Evolutionary conservation across 2,329 filamentous ascomycete species (phyloP), one percentile per base, ranked within the genome.

Genomic region (Talaromyces sp.): DNA sequence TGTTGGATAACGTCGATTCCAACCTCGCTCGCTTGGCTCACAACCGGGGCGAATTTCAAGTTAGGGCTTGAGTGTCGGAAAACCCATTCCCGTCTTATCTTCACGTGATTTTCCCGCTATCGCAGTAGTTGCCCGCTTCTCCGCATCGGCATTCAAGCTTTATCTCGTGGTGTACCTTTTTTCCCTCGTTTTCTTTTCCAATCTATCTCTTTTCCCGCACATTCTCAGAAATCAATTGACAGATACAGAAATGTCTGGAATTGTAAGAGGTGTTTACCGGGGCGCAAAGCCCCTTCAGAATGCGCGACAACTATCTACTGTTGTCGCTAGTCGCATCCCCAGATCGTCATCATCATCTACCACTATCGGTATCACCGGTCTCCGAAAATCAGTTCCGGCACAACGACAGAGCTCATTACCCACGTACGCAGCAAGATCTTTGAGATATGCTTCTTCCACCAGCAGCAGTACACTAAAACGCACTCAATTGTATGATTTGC

Each of bases 401-500:
- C 55, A 40, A 19, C 56, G 43, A 25, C 36, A 36, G 4, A 52
- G 1, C n/a, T n/a, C 37, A 31, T 13, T 19, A 36, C 25, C 28
- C 64, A 66, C 64, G 65, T 65, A 61, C 62, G 58, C 55, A 56
- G 54, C 58, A 56, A 60, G 53, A 15, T 25, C 60, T n/a, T 53
- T 56, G 62, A 67, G 73, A 39, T 69, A 68, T 69, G 70, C 70
- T 6, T 75, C 73, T 6, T 67, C 67, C 33, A 63, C 64, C 9
- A 53, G 62, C 64, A 19, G 58, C 57, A n/a, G 54, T 56, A 1
- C 51, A 6, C 35, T 66, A 59, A 70, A 69, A 36, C 71, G 71
- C 75, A 95, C 90, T 2, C 85, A 87, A 28, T 80, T 97, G 21
- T 89, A 93, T 73, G 86, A 91, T 66, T 78, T 95, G 21, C 89